Conservation (phyloP, 495 filamentous ascomycete species). For the Annulohypoxylon bovei region DNA sequence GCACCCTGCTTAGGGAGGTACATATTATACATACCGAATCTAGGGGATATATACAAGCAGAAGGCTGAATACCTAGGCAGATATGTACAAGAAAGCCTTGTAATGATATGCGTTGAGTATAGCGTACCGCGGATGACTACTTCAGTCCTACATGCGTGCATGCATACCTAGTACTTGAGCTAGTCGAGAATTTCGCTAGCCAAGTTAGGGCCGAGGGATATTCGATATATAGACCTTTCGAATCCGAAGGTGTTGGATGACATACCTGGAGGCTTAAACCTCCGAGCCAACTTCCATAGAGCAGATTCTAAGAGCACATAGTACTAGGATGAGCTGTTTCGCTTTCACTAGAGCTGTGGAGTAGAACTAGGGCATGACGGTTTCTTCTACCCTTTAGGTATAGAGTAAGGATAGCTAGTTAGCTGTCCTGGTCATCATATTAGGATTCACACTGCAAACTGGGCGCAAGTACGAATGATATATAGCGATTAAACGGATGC, state of each 20-base stretch:
- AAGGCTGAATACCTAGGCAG: slow-evolving; percentile 1
- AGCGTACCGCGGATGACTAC: background rate
- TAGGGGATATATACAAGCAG: background rate
- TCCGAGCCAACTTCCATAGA: background rate
- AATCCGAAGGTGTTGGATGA: background rate
- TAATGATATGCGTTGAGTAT: too few relatives aligned
- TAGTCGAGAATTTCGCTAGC: too few relatives aligned
- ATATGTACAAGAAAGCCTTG: too few relatives aligned
- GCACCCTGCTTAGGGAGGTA: background rate
- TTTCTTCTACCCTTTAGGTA: background rate
- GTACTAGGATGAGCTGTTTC: background rate
- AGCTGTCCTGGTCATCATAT: background rate
- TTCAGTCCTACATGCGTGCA: background rate
- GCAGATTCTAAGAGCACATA: background rate
- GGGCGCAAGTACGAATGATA: background rate
- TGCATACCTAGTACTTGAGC: background rate
- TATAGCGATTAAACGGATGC: background rate
- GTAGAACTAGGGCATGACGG: background rate
- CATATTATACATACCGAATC: background rate
- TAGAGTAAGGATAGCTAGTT: background rate
- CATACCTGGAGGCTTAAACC: background rate
- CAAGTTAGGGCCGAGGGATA: background rate
- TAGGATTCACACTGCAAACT: background rate
- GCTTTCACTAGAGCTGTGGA: background rate
- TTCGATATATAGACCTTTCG: too few relatives aligned